Conservation (phyloP, 2,329 filamentous ascomycete species). For the Bimuria novae-zelandiae region DNA sequence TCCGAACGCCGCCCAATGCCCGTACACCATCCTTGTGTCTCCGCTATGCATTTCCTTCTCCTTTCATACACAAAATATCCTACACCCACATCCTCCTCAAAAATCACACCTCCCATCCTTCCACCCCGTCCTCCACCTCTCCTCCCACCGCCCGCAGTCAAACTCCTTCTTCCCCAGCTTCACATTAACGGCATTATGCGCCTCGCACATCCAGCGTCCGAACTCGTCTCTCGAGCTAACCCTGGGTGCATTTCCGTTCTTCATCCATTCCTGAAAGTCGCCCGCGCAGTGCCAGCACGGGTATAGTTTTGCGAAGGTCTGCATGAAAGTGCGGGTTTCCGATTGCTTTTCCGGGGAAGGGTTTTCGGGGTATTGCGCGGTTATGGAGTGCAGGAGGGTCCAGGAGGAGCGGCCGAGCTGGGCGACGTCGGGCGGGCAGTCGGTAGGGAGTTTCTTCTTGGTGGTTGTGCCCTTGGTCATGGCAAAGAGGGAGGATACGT, state of each 20-base stretch:
- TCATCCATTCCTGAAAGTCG: slow-evolving; percentile 85
- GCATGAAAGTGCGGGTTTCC: slow-evolving; percentile 78
- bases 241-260: slow-evolving; percentile 66
- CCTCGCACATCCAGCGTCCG: slow-evolving; percentile 80
- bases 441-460: slow-evolving; percentile 52
- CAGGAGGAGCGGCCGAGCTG: slow-evolving; percentile 83
- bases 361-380: slow-evolving; percentile 77
- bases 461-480: slow-evolving; percentile 56
- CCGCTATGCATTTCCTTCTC: slow-evolving; percentile 13
- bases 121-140: slow-evolving; percentile 93
- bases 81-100: slow-evolving; percentile 20
- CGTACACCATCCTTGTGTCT: background rate
- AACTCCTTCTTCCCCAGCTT: slow-evolving; percentile 92
- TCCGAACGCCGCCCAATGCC: slow-evolving; percentile 15
- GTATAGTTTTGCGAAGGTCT: slow-evolving; percentile 82
- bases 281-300: slow-evolving; percentile 96
- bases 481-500: slow-evolving; percentile 62
- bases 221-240: slow-evolving; percentile 68
- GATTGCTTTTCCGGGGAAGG: slow-evolving; percentile 72
- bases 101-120: slow-evolving; percentile 69
- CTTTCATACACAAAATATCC: slow-evolving; percentile 2
- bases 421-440: slow-evolving; percentile 92
- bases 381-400: slow-evolving; percentile 91
- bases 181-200: slow-evolving; percentile 83
- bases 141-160: slow-evolving; percentile 88